Conservation (phyloP, 257 asterid species). For the Ligustrum vulgare region DNA sequence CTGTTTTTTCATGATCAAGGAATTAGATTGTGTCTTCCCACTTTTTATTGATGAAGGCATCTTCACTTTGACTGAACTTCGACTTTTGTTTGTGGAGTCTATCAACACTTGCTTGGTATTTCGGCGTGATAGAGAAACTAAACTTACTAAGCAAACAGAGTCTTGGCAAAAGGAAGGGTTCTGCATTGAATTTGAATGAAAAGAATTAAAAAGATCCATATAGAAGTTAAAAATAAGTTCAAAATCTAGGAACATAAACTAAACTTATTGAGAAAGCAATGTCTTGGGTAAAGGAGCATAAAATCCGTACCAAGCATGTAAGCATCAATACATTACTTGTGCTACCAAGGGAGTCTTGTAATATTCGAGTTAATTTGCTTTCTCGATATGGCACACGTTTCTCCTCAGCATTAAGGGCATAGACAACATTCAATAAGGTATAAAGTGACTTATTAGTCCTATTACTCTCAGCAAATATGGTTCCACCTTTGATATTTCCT, state of each 20-base stretch:
- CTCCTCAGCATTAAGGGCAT: conserved; percentile 62
- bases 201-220: conserved; percentile 8
- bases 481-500: conserved; percentile 57
- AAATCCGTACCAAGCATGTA: conserved; percentile 68
- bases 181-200: conserved; percentile 35
- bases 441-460: conserved; percentile 61
- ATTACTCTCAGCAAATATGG: conserved; percentile 44
- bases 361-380: conserved; percentile 73
- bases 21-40: conserved; percentile 42
- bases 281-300: conserved; percentile 57
- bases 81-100: conserved; percentile 49
- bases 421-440: conserved; percentile 64
- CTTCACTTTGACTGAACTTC: conserved; percentile 45
- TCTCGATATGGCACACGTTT: conserved; percentile 74
- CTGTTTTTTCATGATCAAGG: conserved; percentile 46
- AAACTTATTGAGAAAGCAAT: conserved; percentile 58
- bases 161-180: conserved; percentile 74
- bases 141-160: conserved; percentile 57
- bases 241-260: conserved; percentile 33
- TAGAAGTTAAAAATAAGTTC: not conserved
- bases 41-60: conserved; percentile 37
- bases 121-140: conserved; percentile 70
- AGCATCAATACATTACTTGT: conserved; percentile 60
- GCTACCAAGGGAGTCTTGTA: conserved; percentile 79
- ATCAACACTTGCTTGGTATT: conserved; percentile 46